phyloP scores from a whole-genome alignment of 805 yeast species.

The Torulaspora microellipsoides region DNA sequence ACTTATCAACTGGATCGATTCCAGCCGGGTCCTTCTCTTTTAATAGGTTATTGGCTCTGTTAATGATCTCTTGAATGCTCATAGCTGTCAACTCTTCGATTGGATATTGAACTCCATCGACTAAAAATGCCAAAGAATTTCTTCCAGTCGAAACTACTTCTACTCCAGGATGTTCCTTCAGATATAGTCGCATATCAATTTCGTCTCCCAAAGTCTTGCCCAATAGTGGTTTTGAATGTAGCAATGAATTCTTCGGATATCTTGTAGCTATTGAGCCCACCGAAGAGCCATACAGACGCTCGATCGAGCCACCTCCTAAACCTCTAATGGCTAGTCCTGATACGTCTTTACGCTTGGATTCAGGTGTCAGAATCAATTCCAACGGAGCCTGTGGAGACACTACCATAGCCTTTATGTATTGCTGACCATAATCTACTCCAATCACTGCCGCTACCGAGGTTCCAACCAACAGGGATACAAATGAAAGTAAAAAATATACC shows the following conservation, averaged over 20 bases:
- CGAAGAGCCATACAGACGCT: conserved; percentile 75
- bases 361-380: conserved; percentile 84
- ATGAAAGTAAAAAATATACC: conserved; percentile 5
- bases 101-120: conserved; percentile 47
- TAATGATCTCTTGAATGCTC: conserved; percentile 62
- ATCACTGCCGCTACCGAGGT: conserved; percentile 53
- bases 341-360: conserved; percentile 85
- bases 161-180: conserved; percentile 57
- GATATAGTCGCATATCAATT: conserved; percentile 44
- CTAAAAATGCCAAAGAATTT: conserved; percentile 51
- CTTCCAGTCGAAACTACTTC: conserved; percentile 43
- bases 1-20: conserved; percentile 48
- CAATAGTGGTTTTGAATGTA: conserved; percentile 64
- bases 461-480: conserved; percentile 16
- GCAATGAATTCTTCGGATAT: conserved; percentile 64
- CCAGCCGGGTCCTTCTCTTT: conserved; percentile 49
- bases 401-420: conserved; percentile 77
- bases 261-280: conserved; percentile 66
- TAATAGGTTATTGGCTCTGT: conserved; percentile 61
- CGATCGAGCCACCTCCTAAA: conserved; percentile 43
- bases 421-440: conserved; percentile 88
- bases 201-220: conserved; percentile 54
- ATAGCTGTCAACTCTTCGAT: conserved; percentile 84
- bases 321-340: conserved; percentile 67
- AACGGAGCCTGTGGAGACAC: conserved; percentile 89